Conservation (phyloP, 495 filamentous ascomycete species). For the Talaromyces proteolyticus region DNA sequence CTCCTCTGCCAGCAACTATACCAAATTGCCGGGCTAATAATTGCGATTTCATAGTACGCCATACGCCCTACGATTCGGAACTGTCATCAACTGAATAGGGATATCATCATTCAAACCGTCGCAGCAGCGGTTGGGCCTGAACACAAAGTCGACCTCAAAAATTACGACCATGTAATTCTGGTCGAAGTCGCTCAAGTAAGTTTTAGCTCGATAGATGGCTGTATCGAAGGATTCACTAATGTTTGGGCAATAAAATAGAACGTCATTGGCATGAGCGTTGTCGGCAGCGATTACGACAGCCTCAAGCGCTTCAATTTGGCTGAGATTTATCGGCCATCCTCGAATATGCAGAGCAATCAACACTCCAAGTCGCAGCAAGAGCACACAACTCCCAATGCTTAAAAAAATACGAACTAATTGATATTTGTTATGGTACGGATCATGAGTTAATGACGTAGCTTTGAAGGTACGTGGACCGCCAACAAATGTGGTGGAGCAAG, state of each 20-base stretch:
- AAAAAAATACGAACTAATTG: no score
- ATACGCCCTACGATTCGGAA: slow-evolving; percentile 82
- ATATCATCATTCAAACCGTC: slow-evolving; percentile 71
- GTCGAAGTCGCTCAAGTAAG: slow-evolving; percentile 86
- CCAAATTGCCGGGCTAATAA: background rate
- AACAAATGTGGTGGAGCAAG: no score
- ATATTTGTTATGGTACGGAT: no score
- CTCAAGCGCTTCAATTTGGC: slow-evolving; percentile 69
- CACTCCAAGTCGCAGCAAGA: background rate
- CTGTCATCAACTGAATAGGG: slow-evolving; percentile 67
- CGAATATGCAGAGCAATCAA: slow-evolving; percentile 12
- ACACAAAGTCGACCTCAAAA: slow-evolving; percentile 78
- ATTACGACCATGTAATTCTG: slow-evolving; percentile 78
- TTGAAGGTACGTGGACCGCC: no score
- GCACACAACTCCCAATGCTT: background rate
- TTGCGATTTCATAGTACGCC: slow-evolving; percentile 57
- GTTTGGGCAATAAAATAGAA: slow-evolving; percentile 43
- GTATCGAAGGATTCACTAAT: background rate
- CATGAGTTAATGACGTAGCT: no score
- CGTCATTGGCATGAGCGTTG: slow-evolving; percentile 73
- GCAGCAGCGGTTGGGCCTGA: slow-evolving; percentile 59
- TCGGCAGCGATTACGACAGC: slow-evolving; percentile 60
- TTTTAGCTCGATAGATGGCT: slow-evolving; percentile 8
- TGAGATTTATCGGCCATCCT: slow-evolving; percentile 52
- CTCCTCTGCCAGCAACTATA: no score